These are phyloP conservation scores for Pelargonium australe DNA, from an alignment of 441 rosid species.

Conservation along the genomic window DNA sequence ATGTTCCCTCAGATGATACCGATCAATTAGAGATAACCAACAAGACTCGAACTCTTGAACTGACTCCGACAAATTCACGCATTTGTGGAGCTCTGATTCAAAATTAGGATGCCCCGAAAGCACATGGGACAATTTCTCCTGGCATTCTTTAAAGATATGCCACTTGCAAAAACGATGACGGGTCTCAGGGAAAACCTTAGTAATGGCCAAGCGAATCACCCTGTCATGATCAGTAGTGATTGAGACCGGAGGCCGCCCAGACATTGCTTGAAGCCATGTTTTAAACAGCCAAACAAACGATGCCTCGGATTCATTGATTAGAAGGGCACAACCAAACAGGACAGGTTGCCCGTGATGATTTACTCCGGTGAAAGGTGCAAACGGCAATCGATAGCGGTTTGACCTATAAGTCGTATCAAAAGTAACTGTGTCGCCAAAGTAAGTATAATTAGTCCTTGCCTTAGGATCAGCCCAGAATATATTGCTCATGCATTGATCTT, in stretches of 20 bases:
- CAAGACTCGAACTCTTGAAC: slow-evolving; percentile 79
- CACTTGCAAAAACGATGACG: slow-evolving; percentile 84
- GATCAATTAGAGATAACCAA: slow-evolving; percentile 70
- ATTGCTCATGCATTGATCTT: slow-evolving; percentile 76
- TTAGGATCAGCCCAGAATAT: slow-evolving; percentile 95
- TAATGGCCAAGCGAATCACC: slow-evolving; percentile 58
- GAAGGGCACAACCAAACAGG: slow-evolving; percentile 83
- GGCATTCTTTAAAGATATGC: slow-evolving; percentile 83
- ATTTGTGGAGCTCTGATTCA: slow-evolving; percentile 70
- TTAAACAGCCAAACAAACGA: slow-evolving; percentile 80
- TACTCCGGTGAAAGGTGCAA: slow-evolving; percentile 81
- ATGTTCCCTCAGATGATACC: slow-evolving; percentile 63
- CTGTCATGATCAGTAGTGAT: slow-evolving; percentile 74
- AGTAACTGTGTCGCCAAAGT: slow-evolving; percentile 77
- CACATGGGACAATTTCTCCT: slow-evolving; percentile 76
- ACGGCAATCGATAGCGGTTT: slow-evolving; percentile 71
- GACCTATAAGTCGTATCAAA: slow-evolving; percentile 60
- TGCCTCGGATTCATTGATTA: slow-evolving; percentile 81
- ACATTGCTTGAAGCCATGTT: slow-evolving; percentile 87
- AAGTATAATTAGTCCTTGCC: slow-evolving; percentile 73
- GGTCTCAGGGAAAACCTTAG: slow-evolving; percentile 72
- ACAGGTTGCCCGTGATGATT: slow-evolving; percentile 89
- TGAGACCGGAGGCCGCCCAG: slow-evolving; percentile 63
- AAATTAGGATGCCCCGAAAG: slow-evolving; percentile 63
- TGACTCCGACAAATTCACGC: slow-evolving; percentile 82